Evolutionary conservation across 768 basidiomycete genomes (phyloP), one percentile per base, ranked within the genome.

Genomic region (Lentinula lateritia): DNA sequence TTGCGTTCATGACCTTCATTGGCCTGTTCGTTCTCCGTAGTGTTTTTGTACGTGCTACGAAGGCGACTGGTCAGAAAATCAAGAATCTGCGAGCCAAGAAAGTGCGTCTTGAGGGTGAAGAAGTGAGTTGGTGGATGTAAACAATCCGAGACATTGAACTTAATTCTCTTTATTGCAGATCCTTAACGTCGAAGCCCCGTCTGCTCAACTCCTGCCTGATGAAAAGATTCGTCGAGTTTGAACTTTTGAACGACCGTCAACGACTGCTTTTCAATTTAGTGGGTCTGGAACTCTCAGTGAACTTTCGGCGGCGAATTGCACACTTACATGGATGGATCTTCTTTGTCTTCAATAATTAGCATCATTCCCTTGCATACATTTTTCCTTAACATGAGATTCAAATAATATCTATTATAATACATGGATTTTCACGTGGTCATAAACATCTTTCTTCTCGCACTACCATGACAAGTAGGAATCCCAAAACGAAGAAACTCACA

Each of bases 1-100:
- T 78, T 60, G 74, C 71, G 48, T 74, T 76, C 67, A 67, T 78
- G 64, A 70, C 72, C 50, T 67, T 82, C 55, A 67, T 77, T 58
- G 74, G 73, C 15, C 63, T 80, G 60, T 76, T 76, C 72, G 61
- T 73, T 62, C 62, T 74, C 59, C 55, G 55, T 4, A 28, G 32
- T 34, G 41, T 56, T 8, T 43, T 56, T 15, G 67, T 73, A 62
- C 77, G 73, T 63, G 68, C 76, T 65, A 64, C 77, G 67, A 74
- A 74, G 71, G 39, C 34, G 2, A 34, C 50, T 41, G 34, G 39
- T 52, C 6, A 60, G 16, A 50, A 52, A 16, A 28, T 42, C 39
- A 52, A 42, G 50, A 52, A 52, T 15, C 20, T 48, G 8, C 59
- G 59, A 5, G 42, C 41, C 0, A 34, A 34, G 32, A 46, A 41